Conservation (phyloP, 805 yeast species). For the Jamesozyma lodderae region DNA sequence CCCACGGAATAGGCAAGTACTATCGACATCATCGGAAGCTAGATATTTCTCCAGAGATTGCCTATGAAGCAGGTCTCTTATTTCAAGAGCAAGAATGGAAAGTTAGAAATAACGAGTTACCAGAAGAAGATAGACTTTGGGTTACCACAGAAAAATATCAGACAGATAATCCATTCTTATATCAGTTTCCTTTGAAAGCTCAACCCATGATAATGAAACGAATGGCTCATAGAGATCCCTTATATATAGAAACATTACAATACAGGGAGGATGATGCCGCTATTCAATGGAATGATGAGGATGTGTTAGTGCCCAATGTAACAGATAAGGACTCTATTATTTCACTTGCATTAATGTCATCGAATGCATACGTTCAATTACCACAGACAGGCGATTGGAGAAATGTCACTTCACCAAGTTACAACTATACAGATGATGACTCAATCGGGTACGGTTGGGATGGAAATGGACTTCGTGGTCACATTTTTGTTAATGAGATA, state of each 20-base stretch:
- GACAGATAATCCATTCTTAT: slow-evolving; percentile 22
- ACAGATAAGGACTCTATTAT: slow-evolving; percentile 66
- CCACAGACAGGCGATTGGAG: slow-evolving; percentile 84
- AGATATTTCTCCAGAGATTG: slow-evolving; percentile 13
- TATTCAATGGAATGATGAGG: slow-evolving; percentile 54
- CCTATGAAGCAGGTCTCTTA: slow-evolving; percentile 11
- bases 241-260: slow-evolving; percentile 36
- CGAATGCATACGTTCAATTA: slow-evolving; percentile 78
- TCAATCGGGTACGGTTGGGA: slow-evolving; percentile 79
- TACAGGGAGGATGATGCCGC: slow-evolving; percentile 36
- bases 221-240: slow-evolving; percentile 43
- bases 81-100: slow-evolving; percentile 8
- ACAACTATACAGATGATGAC: slow-evolving; percentile 34
- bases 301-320: slow-evolving; percentile 59
- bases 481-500: slow-evolving; percentile 62
- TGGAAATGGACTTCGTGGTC: slow-evolving; percentile 79
- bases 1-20: slow-evolving; percentile 18
- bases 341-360: slow-evolving; percentile 72
- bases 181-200: slow-evolving; percentile 11
- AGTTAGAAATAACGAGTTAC: background rate
- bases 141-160: slow-evolving; percentile 9
- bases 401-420: slow-evolving; percentile 59
- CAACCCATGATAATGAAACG: slow-evolving; percentile 27
- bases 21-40: slow-evolving; percentile 13
- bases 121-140: slow-evolving; percentile 16